Conservation (phyloP, 177 flowering plant species). For the Tripterygium wilfordii region DNA sequence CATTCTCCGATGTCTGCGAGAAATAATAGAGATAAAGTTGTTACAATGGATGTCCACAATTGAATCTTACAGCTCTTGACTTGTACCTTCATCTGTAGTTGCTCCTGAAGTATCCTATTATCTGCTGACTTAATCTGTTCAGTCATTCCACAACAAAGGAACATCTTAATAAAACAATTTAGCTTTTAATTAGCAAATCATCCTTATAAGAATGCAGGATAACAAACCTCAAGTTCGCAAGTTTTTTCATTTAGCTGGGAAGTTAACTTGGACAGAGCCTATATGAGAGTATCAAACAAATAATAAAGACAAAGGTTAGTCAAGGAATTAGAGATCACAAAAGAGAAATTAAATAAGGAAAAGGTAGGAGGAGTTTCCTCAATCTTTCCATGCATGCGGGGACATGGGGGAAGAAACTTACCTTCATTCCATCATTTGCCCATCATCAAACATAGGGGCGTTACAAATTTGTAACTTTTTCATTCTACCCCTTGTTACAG, state of each 20-base stretch:
- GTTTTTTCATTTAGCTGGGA: slow-evolving; percentile 68
- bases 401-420: no score
- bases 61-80: not conserved
- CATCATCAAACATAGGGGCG: no score
- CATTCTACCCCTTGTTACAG: no score
- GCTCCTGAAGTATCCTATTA: slow-evolving; percentile 84
- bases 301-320: slow-evolving; percentile 1
- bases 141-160: slow-evolving; percentile 14
- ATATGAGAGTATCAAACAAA: slow-evolving; percentile 7
- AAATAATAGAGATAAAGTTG: not conserved
- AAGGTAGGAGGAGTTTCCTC: no score
- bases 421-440: no score
- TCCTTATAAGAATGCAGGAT: slow-evolving; percentile 7
- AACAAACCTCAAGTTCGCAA: slow-evolving; percentile 83
- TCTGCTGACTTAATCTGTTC: slow-evolving; percentile 77
- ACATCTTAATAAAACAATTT: slow-evolving; percentile 10
- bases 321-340: not conserved
- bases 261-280: slow-evolving; percentile 71
- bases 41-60: not conserved
- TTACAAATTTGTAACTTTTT: no score
- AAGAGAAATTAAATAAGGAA: no score
- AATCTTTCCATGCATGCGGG: no score
- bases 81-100: slow-evolving; percentile 65
- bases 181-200: not conserved
- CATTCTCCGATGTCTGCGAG: slow-evolving; percentile 50